These are phyloP conservation scores for Fusarium redolens DNA, from an alignment of 2,329 filamentous ascomycete species.

Conservation along the genomic window DNA sequence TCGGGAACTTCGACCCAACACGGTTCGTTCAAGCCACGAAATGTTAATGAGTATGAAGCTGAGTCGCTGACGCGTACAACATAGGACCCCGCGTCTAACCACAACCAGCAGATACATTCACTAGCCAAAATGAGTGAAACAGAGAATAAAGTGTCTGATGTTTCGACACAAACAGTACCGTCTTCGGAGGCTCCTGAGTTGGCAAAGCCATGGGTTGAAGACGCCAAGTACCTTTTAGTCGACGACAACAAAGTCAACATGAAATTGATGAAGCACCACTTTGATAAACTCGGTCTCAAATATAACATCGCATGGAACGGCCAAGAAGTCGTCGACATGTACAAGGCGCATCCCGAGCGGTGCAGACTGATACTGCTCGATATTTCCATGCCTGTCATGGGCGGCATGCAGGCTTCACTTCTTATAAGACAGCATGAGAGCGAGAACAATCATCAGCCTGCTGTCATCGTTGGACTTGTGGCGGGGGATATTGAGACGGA, in stretches of 20 bases:
- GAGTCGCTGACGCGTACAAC: background rate
- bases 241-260: slow-evolving; percentile 11
- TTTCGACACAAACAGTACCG: accelerated
- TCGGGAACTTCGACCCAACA: no score
- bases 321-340: background rate
- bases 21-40: background rate
- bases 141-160: background rate
- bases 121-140: background rate
- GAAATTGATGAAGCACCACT: background rate
- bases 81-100: background rate
- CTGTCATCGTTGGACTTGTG: background rate
- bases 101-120: background rate
- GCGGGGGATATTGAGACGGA: background rate
- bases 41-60: background rate
- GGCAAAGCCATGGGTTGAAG: background rate
- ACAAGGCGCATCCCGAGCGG: slow-evolving; percentile 1
- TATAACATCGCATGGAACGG: slow-evolving; percentile 9
- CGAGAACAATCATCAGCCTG: background rate
- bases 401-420: background rate
- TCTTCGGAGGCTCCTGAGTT: accelerated
- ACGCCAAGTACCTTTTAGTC: background rate
- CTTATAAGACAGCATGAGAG: slow-evolving; percentile 2
- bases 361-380: slow-evolving; percentile 13
- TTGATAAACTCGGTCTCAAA: background rate
- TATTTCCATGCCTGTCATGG: slow-evolving; percentile 12